Conservation (phyloP, 1,284 basidiomycete species). For the Marasmius tenuissimus region DNA sequence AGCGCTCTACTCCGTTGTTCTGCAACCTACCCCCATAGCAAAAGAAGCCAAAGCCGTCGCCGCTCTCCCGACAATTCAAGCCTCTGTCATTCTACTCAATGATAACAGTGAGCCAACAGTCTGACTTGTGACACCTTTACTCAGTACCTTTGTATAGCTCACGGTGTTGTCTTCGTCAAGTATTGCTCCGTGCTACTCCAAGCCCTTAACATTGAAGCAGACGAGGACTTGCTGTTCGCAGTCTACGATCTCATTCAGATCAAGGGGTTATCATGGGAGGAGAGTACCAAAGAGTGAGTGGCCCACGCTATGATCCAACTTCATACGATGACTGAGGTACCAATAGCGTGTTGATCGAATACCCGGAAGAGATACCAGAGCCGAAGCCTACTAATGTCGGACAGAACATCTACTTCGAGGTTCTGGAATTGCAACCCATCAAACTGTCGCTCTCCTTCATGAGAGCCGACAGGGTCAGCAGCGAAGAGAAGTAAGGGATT, state of each 20-base stretch:
- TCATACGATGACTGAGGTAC: neutral
- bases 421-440: conserved; percentile 96
- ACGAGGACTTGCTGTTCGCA: conserved; percentile 96
- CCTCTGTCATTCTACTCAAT: conserved; percentile 87
- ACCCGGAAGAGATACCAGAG: conserved; percentile 79
- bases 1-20: conserved; percentile 91
- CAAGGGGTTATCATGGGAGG: conserved; percentile 88
- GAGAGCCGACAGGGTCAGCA: conserved; percentile 91
- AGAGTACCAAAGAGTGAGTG: conserved; percentile 71
- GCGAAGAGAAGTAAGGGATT: conserved; percentile 81
- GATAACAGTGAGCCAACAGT: conserved; percentile 71
- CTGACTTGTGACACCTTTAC: neutral
- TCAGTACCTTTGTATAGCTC: conserved; percentile 50
- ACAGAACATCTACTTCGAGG: conserved; percentile 92
- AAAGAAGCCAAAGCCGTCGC: conserved; percentile 81
- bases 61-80: conserved; percentile 91
- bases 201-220: conserved; percentile 92
- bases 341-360: conserved; percentile 73
- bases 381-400: conserved; percentile 67
- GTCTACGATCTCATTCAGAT: conserved; percentile 92
- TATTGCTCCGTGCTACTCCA: conserved; percentile 95
- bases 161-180: conserved; percentile 96
- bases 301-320: neutral
- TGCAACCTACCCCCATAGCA: conserved; percentile 92
- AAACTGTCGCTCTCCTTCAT: conserved; percentile 94